Conservation (phyloP, 805 yeast species). For the Lipomyces sp. region DNA sequence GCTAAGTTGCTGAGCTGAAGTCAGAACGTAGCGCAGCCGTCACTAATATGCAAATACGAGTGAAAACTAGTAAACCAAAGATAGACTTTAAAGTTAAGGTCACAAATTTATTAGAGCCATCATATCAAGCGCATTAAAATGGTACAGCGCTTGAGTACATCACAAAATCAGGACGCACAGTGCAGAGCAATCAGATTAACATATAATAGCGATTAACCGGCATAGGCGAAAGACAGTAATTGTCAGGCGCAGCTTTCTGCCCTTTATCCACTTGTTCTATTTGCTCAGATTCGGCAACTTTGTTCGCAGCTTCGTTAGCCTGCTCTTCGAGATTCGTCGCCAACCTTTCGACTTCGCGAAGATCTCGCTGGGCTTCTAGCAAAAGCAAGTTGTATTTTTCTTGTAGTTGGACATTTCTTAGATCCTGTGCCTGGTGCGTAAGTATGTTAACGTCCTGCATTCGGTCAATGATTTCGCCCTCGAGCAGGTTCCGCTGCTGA, state of each 20-base stretch:
- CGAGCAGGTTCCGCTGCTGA: background rate
- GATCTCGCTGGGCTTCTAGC: slow-evolving; percentile 1
- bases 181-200: background rate
- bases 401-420: background rate
- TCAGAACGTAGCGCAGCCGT: no score
- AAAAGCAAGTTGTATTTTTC: background rate
- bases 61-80: background rate
- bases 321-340: background rate
- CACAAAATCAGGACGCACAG: background rate
- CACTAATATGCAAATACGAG: no score
- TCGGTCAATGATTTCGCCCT: slow-evolving; percentile 1
- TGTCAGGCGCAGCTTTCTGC: background rate
- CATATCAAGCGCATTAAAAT: background rate
- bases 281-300: background rate
- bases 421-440: background rate
- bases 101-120: background rate
- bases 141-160: background rate
- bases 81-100: background rate
- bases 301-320: background rate
- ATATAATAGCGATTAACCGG: background rate
- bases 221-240: background rate
- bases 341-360: slow-evolving; percentile 1
- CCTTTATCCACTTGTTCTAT: background rate
- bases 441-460: background rate
- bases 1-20: no score